phyloP scores from a whole-genome alignment of 306 rosid genomes.

The Trifolium repens region DNA sequence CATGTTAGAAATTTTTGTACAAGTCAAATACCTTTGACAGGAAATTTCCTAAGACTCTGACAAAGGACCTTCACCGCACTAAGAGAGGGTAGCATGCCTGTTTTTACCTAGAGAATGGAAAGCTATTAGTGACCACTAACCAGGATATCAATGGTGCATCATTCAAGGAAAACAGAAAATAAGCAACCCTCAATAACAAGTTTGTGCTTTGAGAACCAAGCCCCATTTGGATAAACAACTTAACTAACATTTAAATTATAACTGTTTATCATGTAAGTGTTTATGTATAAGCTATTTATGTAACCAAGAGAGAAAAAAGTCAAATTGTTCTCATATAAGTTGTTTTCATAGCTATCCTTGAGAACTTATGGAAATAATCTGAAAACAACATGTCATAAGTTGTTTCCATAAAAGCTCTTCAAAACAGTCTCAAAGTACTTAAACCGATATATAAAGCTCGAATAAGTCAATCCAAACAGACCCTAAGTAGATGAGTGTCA shows the following conservation, averaged over 20 bases:
- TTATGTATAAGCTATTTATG: too few relatives aligned
- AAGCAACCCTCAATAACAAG: conserved; percentile 10
- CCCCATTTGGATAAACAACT: background rate
- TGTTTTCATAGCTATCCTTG: background rate
- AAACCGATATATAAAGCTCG: background rate
- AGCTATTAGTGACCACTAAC: conserved; percentile 25
- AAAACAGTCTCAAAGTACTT: background rate
- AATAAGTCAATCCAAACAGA: background rate
- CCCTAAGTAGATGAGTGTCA: too few relatives aligned
- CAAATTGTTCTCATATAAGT: background rate
- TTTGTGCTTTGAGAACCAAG: conserved; percentile 1
- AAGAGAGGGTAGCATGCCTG: conserved; percentile 87
- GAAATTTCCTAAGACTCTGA: conserved; percentile 67
- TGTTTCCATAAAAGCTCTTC: background rate
- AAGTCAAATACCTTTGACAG: conserved; percentile 73
- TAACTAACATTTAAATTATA: background rate
- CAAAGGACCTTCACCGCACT: conserved; percentile 64
- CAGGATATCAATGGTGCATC: conserved; percentile 5
- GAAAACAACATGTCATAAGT: background rate
- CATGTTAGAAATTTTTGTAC: conserved; percentile 10
- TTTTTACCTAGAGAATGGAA: conserved; percentile 67
- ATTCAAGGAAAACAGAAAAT: conserved; percentile 22
- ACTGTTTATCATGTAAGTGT: background rate
- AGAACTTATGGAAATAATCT: background rate
- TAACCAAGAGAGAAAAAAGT: too few relatives aligned